Percentiles rank a stretch among this genome's conserved stretches.
These are phyloP conservation scores for Cavenderia fasciculata DNA, from an alignment of 78 protist species.

Conservation along the genomic window DNA sequence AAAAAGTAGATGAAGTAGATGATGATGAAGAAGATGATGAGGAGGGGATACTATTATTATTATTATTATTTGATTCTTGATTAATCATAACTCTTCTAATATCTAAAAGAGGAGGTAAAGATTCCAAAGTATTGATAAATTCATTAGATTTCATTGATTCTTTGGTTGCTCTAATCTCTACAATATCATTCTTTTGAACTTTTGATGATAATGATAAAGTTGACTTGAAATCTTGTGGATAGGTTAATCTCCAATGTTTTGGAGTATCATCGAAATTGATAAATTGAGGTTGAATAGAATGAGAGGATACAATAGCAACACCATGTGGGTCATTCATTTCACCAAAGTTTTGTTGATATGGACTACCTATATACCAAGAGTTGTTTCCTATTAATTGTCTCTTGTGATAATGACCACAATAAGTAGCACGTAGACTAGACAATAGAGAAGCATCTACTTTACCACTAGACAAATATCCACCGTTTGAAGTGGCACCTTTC, in stretches of 20 bases:
- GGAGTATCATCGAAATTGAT: constrained; percentile 40
- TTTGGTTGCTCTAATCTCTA: constrained; percentile 41
- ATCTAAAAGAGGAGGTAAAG: constrained; percentile 20
- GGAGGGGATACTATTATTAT: too few species aligned
- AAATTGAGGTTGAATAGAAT: constrained; percentile 16
- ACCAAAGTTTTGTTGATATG: constrained; percentile 73
- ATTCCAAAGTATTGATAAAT: constrained; percentile 10
- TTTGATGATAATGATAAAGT: background rate
- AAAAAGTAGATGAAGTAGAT: too few species aligned
- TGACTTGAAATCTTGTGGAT: constrained; percentile 1
- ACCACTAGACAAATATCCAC: constrained; percentile 45
- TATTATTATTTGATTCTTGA: background rate
- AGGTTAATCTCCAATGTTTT: constrained; percentile 22
- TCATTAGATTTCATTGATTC: constrained; percentile 24
- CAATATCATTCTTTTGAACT: constrained; percentile 16
- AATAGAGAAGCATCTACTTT: constrained; percentile 12
- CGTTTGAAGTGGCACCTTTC: constrained; percentile 64
- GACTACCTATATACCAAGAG: constrained; percentile 74
- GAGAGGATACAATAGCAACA: constrained; percentile 35
- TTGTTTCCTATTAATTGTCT: constrained; percentile 32
- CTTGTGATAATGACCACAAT: constrained; percentile 64
- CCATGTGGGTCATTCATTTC: constrained; percentile 77
- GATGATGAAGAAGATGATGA: too few species aligned
- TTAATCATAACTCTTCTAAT: constrained; percentile 31
- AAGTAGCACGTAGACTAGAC: background rate